These are phyloP conservation scores for Anthoceros angustus DNA, from an alignment of 225 moss, liverwort and hornwort species.

Conservation along the genomic window DNA sequence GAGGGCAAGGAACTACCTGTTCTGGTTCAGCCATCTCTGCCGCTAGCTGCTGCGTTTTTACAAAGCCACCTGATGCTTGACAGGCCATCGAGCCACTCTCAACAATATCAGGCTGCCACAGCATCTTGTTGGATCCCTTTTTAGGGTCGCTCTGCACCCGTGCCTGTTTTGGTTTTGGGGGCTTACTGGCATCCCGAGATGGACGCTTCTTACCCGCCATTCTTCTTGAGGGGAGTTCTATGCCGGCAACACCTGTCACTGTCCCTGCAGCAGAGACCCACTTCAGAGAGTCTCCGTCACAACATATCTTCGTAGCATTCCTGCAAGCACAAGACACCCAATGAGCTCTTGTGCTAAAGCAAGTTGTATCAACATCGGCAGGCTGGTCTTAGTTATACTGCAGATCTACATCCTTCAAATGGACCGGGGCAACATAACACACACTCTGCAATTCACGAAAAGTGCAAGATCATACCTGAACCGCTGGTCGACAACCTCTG, in stretches of 20 bases:
- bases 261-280: slow-evolving; percentile 74
- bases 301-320: slow-evolving; percentile 43
- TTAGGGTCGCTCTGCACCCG: slow-evolving; percentile 10
- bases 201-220: slow-evolving; percentile 49
- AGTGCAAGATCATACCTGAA: slow-evolving; percentile 38
- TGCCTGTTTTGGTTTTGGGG: slow-evolving; percentile 56
- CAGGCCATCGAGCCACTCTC: not conserved
- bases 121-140: not conserved
- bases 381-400: not conserved
- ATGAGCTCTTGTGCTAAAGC: not conserved
- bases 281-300: slow-evolving; percentile 56
- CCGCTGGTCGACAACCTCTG: slow-evolving; percentile 50
- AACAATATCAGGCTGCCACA: not conserved
- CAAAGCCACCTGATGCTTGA: not conserved
- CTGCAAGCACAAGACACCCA: slow-evolving; percentile 23
- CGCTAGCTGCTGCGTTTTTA: not conserved
- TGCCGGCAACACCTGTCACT: slow-evolving; percentile 46
- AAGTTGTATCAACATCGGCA: not conserved
- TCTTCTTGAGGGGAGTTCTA: slow-evolving; percentile 34
- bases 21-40: not conserved
- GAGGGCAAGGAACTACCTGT: not conserved
- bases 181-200: slow-evolving; percentile 37
- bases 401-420: not conserved
- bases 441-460: not conserved
- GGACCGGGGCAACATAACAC: not conserved